phyloP scores from a whole-genome alignment of 2,329 filamentous ascomycete species.

The Ophiostoma sp. region DNA sequence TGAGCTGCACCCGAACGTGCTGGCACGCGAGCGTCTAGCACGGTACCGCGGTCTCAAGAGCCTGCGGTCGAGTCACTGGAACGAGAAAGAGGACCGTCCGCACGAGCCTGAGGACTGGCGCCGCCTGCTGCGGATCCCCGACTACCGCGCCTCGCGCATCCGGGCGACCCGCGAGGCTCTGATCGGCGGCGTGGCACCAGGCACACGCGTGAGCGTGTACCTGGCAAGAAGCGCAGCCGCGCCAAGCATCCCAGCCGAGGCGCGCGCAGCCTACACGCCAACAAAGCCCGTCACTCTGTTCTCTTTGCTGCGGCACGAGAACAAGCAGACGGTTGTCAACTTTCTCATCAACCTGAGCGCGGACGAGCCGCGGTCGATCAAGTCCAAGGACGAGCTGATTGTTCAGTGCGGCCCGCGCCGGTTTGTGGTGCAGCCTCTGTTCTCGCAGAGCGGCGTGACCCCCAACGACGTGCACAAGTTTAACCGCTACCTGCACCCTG shows the following conservation, averaged over 20 bases:
- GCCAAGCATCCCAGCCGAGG: conserved; percentile 32
- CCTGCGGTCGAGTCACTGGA: conserved; percentile 79
- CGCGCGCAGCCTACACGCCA: conserved; percentile 46
- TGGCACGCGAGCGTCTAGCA: conserved; percentile 76
- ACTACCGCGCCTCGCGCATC: conserved; percentile 81
- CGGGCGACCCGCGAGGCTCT: conserved; percentile 73
- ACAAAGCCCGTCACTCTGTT: conserved; percentile 66
- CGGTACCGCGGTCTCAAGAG: conserved; percentile 91
- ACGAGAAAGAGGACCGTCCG: conserved; percentile 77
- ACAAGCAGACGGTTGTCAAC: conserved; percentile 87
- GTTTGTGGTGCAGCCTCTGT: conserved; percentile 82
- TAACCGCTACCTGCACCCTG: conserved; percentile 84
- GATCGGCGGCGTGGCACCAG: conserved; percentile 78
- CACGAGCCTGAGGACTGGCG: conserved; percentile 88
- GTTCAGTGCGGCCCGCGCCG: conserved; percentile 86
- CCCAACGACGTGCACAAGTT: conserved; percentile 98
- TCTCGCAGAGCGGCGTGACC: conserved; percentile 82
- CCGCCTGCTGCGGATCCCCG: conserved; percentile 75
- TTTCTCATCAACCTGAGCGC: conserved; percentile 81
- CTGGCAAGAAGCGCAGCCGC: conserved; percentile 37
- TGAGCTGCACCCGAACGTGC: conserved; percentile 80
- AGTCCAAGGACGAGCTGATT: conserved; percentile 86
- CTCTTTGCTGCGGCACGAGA: conserved; percentile 86
- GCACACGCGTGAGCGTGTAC: conserved; percentile 76
- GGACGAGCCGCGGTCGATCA: conserved; percentile 69